Conservation (phyloP, 2,329 filamentous ascomycete species). For the Chrysosporium queenslandicum region DNA sequence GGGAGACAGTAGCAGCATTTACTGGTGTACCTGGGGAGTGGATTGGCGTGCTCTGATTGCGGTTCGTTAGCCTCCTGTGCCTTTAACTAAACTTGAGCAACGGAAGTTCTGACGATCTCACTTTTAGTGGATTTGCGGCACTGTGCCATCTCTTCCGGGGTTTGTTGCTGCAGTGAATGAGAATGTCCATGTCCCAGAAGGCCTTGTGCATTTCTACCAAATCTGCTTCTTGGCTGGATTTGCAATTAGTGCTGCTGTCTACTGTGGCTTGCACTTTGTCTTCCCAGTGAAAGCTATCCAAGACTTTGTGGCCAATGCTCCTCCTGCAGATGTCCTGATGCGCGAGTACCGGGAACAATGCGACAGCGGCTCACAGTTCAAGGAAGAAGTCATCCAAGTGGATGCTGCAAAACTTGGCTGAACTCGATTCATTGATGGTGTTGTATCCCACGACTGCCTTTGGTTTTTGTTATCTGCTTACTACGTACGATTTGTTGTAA, state of each 20-base stretch:
- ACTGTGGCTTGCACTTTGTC: conserved; percentile 26
- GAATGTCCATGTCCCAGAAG: conserved; percentile 17
- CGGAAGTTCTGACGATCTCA: neutral
- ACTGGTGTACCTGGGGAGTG: conserved; percentile 37
- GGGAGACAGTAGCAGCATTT: conserved; percentile 29
- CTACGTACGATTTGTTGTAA: too few species aligned
- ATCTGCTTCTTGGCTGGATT: conserved; percentile 36
- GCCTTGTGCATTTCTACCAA: conserved; percentile 35
- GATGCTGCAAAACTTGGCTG: neutral
- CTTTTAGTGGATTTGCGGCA: conserved; percentile 15
- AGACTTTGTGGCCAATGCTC: conserved; percentile 12
- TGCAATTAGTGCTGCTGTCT: conserved; percentile 31
- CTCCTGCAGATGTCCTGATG: conserved; percentile 9
- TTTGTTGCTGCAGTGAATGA: conserved; percentile 25
- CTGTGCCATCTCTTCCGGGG: conserved; percentile 26
- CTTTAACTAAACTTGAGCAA: neutral
- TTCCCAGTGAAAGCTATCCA: conserved; percentile 22
- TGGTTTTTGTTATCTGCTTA: too few species aligned
- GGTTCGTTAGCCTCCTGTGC: neutral
- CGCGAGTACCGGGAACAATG: conserved; percentile 11
- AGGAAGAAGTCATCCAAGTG: neutral
- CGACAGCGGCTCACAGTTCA: conserved; percentile 5
- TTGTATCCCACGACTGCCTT: neutral
- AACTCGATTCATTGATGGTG: neutral
- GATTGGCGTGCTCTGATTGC: conserved; percentile 37